Percentiles rank a stretch among this genome's conserved stretches.
Conservation (phyloP, 1,139 yeast species). For the Yamadazyma conglobata region DNA sequence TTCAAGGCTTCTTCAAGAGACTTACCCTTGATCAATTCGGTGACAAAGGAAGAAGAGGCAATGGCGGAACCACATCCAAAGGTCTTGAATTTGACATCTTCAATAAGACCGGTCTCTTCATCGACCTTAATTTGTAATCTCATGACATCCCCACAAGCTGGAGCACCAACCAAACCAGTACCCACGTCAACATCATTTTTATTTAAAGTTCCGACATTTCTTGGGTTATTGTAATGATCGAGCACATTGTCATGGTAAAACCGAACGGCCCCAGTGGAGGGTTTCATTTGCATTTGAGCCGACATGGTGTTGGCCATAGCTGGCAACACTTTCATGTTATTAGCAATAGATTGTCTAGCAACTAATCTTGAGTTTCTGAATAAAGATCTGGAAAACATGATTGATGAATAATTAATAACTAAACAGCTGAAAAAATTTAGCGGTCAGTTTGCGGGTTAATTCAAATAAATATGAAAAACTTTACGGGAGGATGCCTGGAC, state of each 20-base stretch:
- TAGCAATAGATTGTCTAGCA: constrained; percentile 1
- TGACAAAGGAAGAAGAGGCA: constrained; percentile 91
- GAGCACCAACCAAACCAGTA: constrained; percentile 96
- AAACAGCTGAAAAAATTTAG: constrained; percentile 1
- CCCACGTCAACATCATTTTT: constrained; percentile 80
- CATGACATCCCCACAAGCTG: constrained; percentile 99
- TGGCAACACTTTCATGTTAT: neutral
- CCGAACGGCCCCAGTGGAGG: constrained; percentile 15
- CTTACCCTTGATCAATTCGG: constrained; percentile 94
- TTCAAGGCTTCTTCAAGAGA: constrained; percentile 89
- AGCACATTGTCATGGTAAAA: constrained; percentile 71
- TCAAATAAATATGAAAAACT: neutral
- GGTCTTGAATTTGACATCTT: constrained; percentile 95
- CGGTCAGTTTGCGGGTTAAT: neutral
- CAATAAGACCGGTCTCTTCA: constrained; percentile 84
- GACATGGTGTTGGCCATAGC: neutral
- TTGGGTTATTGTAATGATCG: constrained; percentile 94
- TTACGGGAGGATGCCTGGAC: too few relatives aligned
- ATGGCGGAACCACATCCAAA: constrained; percentile 98
- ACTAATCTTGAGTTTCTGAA: constrained; percentile 6
- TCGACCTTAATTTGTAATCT: constrained; percentile 91
- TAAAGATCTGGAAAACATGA: constrained; percentile 11
- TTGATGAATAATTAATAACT: constrained; percentile 1
- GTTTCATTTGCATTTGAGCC: constrained; percentile 1
- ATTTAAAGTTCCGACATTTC: constrained; percentile 92